Percentiles rank a stretch among this genome's conserved stretches.
Evolutionary conservation across 176 grass and related monocot species (phyloP).

Genomic region (Phoenix roebelenii): DNA sequence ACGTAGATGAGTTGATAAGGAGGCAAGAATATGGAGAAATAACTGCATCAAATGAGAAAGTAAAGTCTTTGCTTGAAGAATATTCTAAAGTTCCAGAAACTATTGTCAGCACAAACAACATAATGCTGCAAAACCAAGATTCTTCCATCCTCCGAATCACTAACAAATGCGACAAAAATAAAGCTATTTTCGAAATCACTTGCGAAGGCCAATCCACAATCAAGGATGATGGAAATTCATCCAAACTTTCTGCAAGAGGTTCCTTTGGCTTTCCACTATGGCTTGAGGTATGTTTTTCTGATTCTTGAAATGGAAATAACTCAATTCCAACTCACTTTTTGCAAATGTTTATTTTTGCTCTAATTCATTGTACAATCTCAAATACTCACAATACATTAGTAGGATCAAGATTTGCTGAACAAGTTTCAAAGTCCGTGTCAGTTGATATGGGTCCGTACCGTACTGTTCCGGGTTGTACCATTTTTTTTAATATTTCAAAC

Average conservation of each 20-base stretch:
- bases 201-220: constrained; percentile 60
- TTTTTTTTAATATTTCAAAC: too few relatives aligned
- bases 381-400: too few relatives aligned
- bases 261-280: constrained; percentile 86
- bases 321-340: not conserved
- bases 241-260: constrained; percentile 53
- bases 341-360: not conserved
- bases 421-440: too few relatives aligned
- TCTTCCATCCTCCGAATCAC: constrained; percentile 56
- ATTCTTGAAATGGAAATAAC: not conserved
- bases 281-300: constrained; percentile 65
- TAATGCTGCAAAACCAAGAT: constrained; percentile 70
- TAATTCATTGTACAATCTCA: not conserved
- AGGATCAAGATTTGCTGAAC: too few relatives aligned
- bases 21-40: constrained; percentile 79
- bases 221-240: constrained; percentile 43
- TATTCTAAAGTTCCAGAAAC: constrained; percentile 64
- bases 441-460: too few relatives aligned
- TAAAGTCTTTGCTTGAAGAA: constrained; percentile 54
- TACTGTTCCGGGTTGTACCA: too few relatives aligned
- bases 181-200: constrained; percentile 57
- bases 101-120: constrained; percentile 59
- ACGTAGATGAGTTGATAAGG: constrained; percentile 67
- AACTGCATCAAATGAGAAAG: constrained; percentile 53
- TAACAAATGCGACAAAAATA: constrained; percentile 56